Percentiles rank a stretch among this genome's conserved stretches.
These are phyloP conservation scores for Trichoderma erinaceum DNA, from an alignment of 495 filamentous ascomycete genomes.

Conservation along the genomic window DNA sequence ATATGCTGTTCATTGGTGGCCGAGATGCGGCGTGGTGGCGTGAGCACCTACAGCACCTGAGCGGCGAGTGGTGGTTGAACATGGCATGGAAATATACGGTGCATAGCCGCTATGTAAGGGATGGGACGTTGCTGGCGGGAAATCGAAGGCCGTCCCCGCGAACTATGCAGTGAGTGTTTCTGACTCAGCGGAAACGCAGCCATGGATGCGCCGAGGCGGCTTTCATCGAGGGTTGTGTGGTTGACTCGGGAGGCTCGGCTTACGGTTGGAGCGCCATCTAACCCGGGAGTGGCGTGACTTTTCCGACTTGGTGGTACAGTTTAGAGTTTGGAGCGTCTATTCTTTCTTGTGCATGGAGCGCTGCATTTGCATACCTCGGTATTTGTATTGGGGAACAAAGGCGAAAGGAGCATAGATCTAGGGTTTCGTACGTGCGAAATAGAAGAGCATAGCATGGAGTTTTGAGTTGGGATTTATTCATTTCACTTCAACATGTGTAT, in stretches of 20 bases:
- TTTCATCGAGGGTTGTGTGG: not conserved
- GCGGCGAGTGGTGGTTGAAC: conserved; percentile 10
- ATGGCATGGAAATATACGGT: conserved; percentile 12
- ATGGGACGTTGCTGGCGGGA: not conserved
- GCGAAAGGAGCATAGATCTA: too few species aligned
- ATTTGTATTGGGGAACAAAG: too few species aligned
- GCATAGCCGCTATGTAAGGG: conserved; percentile 5
- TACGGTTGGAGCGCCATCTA: too few species aligned
- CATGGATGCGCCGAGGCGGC: not conserved
- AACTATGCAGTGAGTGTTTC: not conserved
- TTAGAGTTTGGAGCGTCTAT: too few species aligned
- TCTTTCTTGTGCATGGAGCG: too few species aligned
- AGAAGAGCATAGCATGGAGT: too few species aligned
- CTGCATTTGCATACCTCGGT: too few species aligned
- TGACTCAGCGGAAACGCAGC: not conserved
- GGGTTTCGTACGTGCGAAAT: too few species aligned
- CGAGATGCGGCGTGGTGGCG: conserved; percentile 13
- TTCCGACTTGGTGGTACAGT: too few species aligned
- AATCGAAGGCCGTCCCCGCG: not conserved
- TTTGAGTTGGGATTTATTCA: too few species aligned
- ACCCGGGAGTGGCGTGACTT: too few species aligned
- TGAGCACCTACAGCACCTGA: conserved; percentile 2
- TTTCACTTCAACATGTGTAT: too few species aligned
- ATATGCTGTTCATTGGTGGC: conserved; percentile 11
- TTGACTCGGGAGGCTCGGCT: not conserved